Percentiles rank a stretch among this genome's conserved stretches.
Evolutionary conservation across 192 early-diverging fungal species (phyloP).

Genomic region (Coemansia sp.): DNA sequence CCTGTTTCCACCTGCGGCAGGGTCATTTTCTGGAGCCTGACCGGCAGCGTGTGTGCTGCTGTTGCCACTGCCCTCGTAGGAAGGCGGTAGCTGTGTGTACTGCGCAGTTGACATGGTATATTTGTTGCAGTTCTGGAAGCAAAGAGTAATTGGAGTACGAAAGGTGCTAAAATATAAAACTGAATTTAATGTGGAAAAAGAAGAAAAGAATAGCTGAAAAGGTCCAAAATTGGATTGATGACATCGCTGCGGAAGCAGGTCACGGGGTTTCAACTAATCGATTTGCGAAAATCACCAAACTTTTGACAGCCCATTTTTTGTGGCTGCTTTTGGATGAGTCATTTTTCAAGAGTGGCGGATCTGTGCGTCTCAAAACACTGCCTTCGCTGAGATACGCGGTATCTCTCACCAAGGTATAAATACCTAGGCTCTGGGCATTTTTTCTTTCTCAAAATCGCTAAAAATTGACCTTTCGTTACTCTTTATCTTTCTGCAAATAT

Average conservation of each 20-base stretch:
- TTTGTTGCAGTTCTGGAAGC: no score
- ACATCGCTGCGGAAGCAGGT: no score
- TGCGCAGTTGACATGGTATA: conserved; percentile 42
- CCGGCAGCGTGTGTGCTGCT: background rate
- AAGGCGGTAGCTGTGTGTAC: conserved; percentile 49
- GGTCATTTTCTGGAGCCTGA: background rate
- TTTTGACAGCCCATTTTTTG: no score
- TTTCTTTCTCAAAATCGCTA: background rate
- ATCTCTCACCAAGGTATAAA: background rate
- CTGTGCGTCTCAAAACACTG: no score
- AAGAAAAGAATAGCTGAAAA: background rate
- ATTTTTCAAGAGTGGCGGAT: no score
- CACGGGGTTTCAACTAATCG: no score
- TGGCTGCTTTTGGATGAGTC: no score
- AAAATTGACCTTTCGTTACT: background rate
- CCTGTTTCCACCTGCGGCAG: background rate
- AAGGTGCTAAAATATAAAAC: background rate
- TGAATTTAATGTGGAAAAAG: background rate
- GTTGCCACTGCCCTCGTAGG: conserved; percentile 24
- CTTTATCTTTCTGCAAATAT: background rate
- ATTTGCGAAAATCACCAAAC: no score
- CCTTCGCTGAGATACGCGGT: no score
- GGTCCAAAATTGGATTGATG: no score
- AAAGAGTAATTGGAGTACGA: background rate
- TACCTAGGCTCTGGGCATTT: background rate